Evolutionary conservation across 2,329 filamentous ascomycete species (phyloP).

Genomic region (Fusarium sp.): DNA sequence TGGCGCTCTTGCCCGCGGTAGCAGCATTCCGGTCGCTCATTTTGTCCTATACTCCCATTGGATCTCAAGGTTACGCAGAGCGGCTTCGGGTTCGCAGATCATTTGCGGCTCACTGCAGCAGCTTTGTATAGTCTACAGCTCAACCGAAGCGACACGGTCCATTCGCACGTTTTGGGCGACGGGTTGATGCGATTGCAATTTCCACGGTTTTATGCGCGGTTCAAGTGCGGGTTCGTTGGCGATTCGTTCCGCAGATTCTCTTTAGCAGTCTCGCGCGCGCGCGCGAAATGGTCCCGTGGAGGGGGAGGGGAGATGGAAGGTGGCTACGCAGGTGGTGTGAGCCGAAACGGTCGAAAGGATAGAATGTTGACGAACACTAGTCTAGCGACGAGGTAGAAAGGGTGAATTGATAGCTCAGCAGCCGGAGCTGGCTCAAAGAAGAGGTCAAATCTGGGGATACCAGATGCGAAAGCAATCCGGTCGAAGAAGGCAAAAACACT

Average conservation of each 20-base stretch:
- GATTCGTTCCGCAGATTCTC: slow-evolving; percentile 15
- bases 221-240: slow-evolving; percentile 19
- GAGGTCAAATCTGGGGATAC: slow-evolving; percentile 25
- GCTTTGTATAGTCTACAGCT: slow-evolving; percentile 40
- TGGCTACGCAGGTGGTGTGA: slow-evolving; percentile 41
- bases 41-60: slow-evolving; percentile 51
- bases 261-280: slow-evolving; percentile 29
- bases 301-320: slow-evolving; percentile 35
- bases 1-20: slow-evolving; percentile 50
- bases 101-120: slow-evolving; percentile 50
- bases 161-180: slow-evolving; percentile 40
- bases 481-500: slow-evolving; percentile 38
- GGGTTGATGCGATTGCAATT: slow-evolving; percentile 33
- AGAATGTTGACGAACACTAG: slow-evolving; percentile 1
- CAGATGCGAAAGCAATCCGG: slow-evolving; percentile 26
- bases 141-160: slow-evolving; percentile 42
- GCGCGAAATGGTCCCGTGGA: slow-evolving; percentile 34
- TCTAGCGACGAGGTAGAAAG: slow-evolving; percentile 5
- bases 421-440: slow-evolving; percentile 22
- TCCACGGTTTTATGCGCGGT: slow-evolving; percentile 24
- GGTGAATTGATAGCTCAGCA: slow-evolving; percentile 37
- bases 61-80: slow-evolving; percentile 51
- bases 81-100: slow-evolving; percentile 47
- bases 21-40: slow-evolving; percentile 52
- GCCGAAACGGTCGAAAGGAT: slow-evolving; percentile 33